Percentiles rank a stretch among this genome's conserved stretches.
Conservation (phyloP, 2,329 filamentous ascomycete species). For the Phaeosphaeria sp. region DNA sequence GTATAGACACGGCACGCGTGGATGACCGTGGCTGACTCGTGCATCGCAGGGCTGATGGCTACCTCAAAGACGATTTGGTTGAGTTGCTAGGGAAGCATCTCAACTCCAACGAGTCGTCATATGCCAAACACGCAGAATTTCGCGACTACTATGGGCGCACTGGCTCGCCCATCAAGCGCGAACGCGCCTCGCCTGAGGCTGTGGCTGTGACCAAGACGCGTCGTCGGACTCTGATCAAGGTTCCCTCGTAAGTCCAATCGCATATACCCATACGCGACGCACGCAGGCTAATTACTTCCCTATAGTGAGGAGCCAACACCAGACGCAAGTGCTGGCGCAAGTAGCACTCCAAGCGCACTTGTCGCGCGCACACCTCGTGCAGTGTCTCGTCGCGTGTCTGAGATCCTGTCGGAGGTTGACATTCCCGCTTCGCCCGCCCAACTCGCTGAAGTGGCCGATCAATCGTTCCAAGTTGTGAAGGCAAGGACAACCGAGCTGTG, state of each 20-base stretch:
- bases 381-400: constrained; percentile 62
- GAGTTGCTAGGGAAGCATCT: constrained; percentile 42
- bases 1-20: constrained; percentile 42
- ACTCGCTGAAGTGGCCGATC: constrained; percentile 64
- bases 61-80: constrained; percentile 83
- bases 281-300: constrained; percentile 31
- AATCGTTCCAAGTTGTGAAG: constrained; percentile 74
- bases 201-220: constrained; percentile 41
- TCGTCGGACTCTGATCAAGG: constrained; percentile 45
- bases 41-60: constrained; percentile 66
- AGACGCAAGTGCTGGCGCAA: constrained; percentile 47
- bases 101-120: constrained; percentile 69
- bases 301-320: constrained; percentile 51
- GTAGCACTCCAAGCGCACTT: constrained; percentile 35
- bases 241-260: constrained; percentile 35
- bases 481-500: constrained; percentile 70
- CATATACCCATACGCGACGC: constrained; percentile 27
- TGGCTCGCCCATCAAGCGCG: constrained; percentile 62
- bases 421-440: constrained; percentile 78
- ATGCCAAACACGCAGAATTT: constrained; percentile 69
- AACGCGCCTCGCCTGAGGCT: constrained; percentile 47
- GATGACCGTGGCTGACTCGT: constrained; percentile 14
- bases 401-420: constrained; percentile 55
- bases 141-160: constrained; percentile 76
- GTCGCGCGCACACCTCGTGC: constrained; percentile 50